A percentile compares a stretch with the other conserved stretches of the same genome.
These are phyloP conservation scores for Fusarium annulatum DNA, from an alignment of 2,329 filamentous ascomycete genomes.

Conservation along the genomic window DNA sequence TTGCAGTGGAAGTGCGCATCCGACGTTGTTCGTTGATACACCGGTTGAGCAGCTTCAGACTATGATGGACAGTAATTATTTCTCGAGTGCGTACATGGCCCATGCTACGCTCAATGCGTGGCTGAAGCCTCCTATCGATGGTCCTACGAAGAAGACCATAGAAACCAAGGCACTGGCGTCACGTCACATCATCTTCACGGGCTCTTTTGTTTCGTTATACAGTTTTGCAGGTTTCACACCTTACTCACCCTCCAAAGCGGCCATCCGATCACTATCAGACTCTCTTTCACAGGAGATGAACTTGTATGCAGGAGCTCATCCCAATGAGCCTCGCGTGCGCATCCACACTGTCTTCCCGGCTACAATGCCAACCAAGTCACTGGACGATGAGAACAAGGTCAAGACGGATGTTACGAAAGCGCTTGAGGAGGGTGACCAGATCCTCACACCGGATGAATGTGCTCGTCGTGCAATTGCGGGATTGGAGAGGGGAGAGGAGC, in stretches of 20 bases:
- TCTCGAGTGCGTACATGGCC: conserved; percentile 34
- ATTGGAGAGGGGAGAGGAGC: conserved; percentile 20
- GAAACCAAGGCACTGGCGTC: neutral
- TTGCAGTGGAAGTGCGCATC: conserved; percentile 32
- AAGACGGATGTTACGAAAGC: conserved; percentile 34
- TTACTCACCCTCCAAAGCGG: conserved; percentile 27
- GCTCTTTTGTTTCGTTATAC: conserved; percentile 30
- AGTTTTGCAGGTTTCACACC: conserved; percentile 32
- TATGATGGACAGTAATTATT: conserved; percentile 39
- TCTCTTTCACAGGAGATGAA: conserved; percentile 37
- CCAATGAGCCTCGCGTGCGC: conserved; percentile 10
- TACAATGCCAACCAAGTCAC: conserved; percentile 30
- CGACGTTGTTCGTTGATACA: conserved; percentile 31
- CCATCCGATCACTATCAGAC: conserved; percentile 27
- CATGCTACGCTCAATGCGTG: conserved; percentile 30
- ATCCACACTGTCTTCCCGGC: conserved; percentile 32
- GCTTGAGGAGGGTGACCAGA: conserved; percentile 28
- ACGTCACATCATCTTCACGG: conserved; percentile 31
- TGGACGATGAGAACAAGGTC: conserved; percentile 27
- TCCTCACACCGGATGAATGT: conserved; percentile 23
- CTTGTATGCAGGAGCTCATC: conserved; percentile 24
- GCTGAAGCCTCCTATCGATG: conserved; percentile 9
- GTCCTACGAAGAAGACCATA: neutral
- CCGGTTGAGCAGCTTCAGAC: conserved; percentile 30
- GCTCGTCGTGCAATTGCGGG: conserved; percentile 24